Conservation (phyloP, 768 basidiomycete species). For the Sutorius australiensis region DNA sequence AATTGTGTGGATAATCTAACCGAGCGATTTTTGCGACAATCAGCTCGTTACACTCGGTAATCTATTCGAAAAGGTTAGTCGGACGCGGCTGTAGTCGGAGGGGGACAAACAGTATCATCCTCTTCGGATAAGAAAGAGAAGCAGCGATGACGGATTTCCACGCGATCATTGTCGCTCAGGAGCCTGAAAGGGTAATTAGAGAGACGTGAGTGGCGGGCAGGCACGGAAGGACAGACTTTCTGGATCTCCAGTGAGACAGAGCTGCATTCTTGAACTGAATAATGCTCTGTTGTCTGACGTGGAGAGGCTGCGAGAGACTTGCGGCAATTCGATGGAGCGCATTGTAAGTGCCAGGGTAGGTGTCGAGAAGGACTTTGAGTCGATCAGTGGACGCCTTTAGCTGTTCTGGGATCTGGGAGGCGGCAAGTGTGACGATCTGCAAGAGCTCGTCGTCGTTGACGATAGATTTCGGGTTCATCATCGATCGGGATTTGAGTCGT, state of each 20-base stretch:
- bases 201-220: background rate
- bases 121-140: conserved; percentile 69
- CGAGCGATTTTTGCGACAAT: conserved; percentile 77
- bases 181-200: conserved; percentile 42
- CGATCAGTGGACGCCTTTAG: conserved; percentile 50
- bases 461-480: conserved; percentile 29
- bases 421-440: conserved; percentile 61
- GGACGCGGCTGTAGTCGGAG: background rate
- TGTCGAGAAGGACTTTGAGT: conserved; percentile 62
- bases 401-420: conserved; percentile 62
- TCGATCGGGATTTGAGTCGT: conserved; percentile 9
- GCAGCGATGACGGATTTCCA: conserved; percentile 60
- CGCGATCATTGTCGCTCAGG: conserved; percentile 64
- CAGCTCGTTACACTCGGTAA: conserved; percentile 72
- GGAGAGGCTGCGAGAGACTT: conserved; percentile 53
- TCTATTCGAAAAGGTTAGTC: conserved; percentile 33
- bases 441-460: conserved; percentile 64
- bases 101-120: conserved; percentile 62
- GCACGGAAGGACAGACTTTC: conserved; percentile 49
- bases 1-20: conserved; percentile 67
- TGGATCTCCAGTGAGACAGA: conserved; percentile 68
- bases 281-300: conserved; percentile 74
- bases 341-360: conserved; percentile 65
- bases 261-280: conserved; percentile 88
- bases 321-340: conserved; percentile 71